Conservation (phyloP, 495 filamentous ascomycete genomes). For the Parathielavia appendiculata region DNA sequence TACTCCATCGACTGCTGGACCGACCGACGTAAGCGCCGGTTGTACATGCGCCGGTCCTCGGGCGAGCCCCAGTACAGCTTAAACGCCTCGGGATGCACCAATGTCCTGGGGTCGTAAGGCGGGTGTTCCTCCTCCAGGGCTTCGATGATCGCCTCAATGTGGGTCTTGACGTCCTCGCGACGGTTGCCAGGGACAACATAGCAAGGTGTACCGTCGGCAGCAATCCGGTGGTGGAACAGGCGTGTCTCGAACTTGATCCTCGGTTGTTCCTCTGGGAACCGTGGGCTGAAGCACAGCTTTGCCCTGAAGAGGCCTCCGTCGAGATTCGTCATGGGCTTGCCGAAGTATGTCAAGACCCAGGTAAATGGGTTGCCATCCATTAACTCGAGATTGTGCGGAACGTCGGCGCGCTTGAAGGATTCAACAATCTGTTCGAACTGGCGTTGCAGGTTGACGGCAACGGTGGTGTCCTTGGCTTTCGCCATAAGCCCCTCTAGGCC, state of each 20-base stretch:
- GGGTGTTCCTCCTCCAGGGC: constrained; percentile 81
- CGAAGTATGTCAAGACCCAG: constrained; percentile 73
- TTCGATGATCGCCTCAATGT: constrained; percentile 80
- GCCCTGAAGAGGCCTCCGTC: constrained; percentile 89
- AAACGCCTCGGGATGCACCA: constrained; percentile 81
- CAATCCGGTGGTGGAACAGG: constrained; percentile 86
- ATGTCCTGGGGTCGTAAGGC: constrained; percentile 83
- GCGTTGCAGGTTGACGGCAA: constrained; percentile 73
- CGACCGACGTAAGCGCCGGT: constrained; percentile 64
- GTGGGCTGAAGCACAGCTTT: constrained; percentile 74
- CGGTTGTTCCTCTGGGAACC: constrained; percentile 88
- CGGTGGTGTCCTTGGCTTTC: constrained; percentile 61
- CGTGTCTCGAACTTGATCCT: constrained; percentile 73
- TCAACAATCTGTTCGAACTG: constrained; percentile 82
- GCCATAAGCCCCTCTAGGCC: constrained; percentile 58
- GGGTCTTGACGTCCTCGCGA: constrained; percentile 72
- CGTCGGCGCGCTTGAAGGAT: constrained; percentile 61
- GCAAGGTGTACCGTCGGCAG: constrained; percentile 70
- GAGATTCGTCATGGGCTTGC: constrained; percentile 85
- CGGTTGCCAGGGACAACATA: constrained; percentile 62
- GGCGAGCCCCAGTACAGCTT: constrained; percentile 80
- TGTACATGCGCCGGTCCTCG: constrained; percentile 78
- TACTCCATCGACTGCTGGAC: constrained; percentile 54
- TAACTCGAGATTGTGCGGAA: constrained; percentile 67
- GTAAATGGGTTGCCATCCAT: constrained; percentile 66